A percentile compares a stretch with the other conserved stretches of the same genome.
These are phyloP conservation scores for Mycena maculata DNA, from an alignment of 768 basidiomycete genomes.

Conservation along the genomic window DNA sequence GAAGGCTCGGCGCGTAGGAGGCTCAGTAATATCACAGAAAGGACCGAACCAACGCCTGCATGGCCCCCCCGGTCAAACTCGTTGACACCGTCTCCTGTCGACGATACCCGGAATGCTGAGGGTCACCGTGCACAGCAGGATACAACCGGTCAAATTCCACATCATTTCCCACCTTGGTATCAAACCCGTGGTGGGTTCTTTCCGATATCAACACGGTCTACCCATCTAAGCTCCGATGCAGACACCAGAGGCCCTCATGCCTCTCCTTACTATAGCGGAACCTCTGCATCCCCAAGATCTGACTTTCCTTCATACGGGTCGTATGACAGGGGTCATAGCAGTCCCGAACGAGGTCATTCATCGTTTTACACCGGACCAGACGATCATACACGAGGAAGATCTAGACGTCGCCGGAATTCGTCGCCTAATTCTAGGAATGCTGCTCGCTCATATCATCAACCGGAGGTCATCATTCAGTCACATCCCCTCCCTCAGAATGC, in stretches of 20 bases:
- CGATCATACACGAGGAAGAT: neutral
- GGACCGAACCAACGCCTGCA: neutral
- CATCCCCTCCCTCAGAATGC: neutral
- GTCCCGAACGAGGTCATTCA: neutral
- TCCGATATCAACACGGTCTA: no score
- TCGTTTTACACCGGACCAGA: neutral
- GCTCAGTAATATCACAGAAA: neutral
- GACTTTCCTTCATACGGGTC: slow-evolving; percentile 19
- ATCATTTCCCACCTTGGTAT: no score
- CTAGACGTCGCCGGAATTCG: neutral
- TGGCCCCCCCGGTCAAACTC: neutral
- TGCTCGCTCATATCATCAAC: neutral
- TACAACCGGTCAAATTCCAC: no score
- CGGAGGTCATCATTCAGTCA: neutral
- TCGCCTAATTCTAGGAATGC: neutral
- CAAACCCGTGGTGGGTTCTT: neutral
- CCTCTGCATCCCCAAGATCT: neutral
- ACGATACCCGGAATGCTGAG: neutral
- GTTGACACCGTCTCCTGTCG: neutral
- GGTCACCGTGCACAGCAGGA: neutral
- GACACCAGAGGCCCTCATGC: neutral
- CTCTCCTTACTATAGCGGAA: neutral
- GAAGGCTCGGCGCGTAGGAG: no score
- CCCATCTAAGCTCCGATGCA: neutral
- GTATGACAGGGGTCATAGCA: neutral